A percentile compares a stretch with the other conserved stretches of the same genome.
Conservation (phyloP, 495 filamentous ascomycete species). For the Aspergillus diversus region DNA sequence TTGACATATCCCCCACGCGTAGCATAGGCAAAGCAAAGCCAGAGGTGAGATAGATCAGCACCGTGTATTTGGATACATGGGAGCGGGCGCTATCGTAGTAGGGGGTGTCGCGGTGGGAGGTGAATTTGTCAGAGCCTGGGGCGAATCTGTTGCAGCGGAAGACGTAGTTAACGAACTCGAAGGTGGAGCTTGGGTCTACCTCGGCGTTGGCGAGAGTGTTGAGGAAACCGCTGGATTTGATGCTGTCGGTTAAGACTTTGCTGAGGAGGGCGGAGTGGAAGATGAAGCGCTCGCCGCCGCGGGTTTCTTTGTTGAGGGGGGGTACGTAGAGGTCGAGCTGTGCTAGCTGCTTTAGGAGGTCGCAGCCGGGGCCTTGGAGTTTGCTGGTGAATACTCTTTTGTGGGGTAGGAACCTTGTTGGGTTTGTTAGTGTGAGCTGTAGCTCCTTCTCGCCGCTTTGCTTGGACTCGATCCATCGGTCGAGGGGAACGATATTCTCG, state of each 20-base stretch:
- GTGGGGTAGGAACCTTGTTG: not conserved
- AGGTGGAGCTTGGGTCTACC: not conserved
- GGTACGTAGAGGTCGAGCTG: not conserved
- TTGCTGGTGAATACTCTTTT: not conserved
- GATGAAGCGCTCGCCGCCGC: conserved; percentile 8
- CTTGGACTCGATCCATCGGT: conserved; percentile 4
- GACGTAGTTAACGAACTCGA: conserved; percentile 7
- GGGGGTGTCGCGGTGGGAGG: not conserved
- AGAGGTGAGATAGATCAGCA: conserved; percentile 4
- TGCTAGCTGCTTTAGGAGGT: not conserved
- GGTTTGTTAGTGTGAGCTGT: not conserved
- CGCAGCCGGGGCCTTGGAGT: not conserved
- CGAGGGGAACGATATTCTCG: conserved; percentile 9
- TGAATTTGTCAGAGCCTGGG: not conserved
- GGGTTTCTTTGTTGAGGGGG: not conserved
- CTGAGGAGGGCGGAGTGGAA: conserved; percentile 8
- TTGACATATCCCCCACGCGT: not conserved
- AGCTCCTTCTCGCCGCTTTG: not conserved
- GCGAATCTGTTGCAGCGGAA: conserved; percentile 8
- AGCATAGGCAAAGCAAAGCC: not conserved
- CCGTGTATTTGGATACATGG: conserved; percentile 11
- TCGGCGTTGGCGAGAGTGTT: not conserved
- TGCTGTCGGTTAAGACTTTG: not conserved
- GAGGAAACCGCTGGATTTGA: not conserved
- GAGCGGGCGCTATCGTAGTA: conserved; percentile 1